Base-by-base conservation (phyloP, 208 protist genomes). In the Trypanosoma melophagium region DNA sequence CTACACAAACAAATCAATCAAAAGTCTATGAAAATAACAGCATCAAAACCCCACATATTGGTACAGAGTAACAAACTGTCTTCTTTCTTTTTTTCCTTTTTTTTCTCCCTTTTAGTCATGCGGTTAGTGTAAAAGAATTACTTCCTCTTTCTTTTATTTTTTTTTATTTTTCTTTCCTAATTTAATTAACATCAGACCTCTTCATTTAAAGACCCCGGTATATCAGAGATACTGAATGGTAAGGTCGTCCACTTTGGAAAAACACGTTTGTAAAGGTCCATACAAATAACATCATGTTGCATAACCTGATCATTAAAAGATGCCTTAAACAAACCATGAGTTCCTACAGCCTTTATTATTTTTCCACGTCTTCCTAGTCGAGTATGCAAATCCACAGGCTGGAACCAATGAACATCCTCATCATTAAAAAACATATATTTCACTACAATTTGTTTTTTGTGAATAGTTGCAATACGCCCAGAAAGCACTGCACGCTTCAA, bases 201-300 rank as follows among this genome's bases (percentile, higher is more conserved):
- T 21, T 86, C 74, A 53, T 86, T 75, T 19, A 73, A 71, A 4
- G 38, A 63, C 3, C 57, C 69, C n/a, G 59, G 50, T 19, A 83
- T 66, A 44, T 93, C 87, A n/a, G 73, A 77, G 12, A 87, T 76
- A 55, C 71, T 86, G 61, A 93, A 96, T 25, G 90, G 77, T 13
- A 93, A 79, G 0, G 90, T 96, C 28, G 87, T 93, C 87, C 90
- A 96, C 69, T 93, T 93, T 0, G 97, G 97, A 70, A 94, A 99
- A 13, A 98, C 94, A 44, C 98, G 89, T 79, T 99, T 99, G 83
- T 98, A 99, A 14, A 99, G 80, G 69, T 90, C 95, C 96, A 99
- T 98, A 76, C 96, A 99, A 31, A 99, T 84, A 38, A 98, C 94
- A 84, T 99, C 98, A 65, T 98, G 86, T 76, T 94, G 87, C 84